Conservation (phyloP, 768 basidiomycete species). For the Suillus sp. region DNA sequence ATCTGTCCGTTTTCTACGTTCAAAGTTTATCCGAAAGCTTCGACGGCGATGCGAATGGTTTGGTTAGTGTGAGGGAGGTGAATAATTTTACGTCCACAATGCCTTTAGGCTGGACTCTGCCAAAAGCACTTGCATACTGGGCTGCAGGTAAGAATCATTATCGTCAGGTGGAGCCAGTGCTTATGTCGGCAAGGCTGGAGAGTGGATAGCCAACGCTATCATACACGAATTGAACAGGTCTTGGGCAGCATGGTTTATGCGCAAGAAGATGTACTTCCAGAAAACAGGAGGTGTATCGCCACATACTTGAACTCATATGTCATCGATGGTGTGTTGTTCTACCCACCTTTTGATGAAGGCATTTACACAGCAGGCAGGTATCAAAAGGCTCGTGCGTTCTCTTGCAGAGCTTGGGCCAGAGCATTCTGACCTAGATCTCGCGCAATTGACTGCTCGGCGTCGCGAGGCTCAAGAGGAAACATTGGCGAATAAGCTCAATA, state of each 20-base stretch:
- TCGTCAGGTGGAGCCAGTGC: constrained; percentile 26
- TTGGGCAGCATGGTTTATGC: constrained; percentile 22
- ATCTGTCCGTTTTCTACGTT: constrained; percentile 14
- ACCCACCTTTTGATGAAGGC: too few species aligned
- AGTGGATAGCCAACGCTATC: not conserved
- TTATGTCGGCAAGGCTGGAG: constrained; percentile 9
- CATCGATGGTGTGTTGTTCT: not conserved
- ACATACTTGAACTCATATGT: constrained; percentile 25
- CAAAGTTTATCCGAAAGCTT: constrained; percentile 41
- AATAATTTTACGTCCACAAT: constrained; percentile 34
- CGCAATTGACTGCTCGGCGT: not conserved
- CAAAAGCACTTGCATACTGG: constrained; percentile 37
- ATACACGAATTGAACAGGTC: not conserved
- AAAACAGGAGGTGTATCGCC: constrained; percentile 22
- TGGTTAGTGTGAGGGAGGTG: constrained; percentile 37
- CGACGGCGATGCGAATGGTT: constrained; percentile 44
- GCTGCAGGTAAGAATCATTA: constrained; percentile 29
- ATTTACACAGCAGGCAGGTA: not conserved
- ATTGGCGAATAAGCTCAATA: constrained; percentile 30
- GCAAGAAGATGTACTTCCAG: constrained; percentile 10
- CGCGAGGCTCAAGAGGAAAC: constrained; percentile 26
- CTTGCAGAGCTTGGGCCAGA: constrained; percentile 17
- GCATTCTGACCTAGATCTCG: constrained; percentile 27
- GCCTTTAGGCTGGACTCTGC: constrained; percentile 37
- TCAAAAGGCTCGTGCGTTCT: not conserved